phyloP scores from a whole-genome alignment of 495 filamentous ascomycete species.

The Cetradonia linearis region DNA sequence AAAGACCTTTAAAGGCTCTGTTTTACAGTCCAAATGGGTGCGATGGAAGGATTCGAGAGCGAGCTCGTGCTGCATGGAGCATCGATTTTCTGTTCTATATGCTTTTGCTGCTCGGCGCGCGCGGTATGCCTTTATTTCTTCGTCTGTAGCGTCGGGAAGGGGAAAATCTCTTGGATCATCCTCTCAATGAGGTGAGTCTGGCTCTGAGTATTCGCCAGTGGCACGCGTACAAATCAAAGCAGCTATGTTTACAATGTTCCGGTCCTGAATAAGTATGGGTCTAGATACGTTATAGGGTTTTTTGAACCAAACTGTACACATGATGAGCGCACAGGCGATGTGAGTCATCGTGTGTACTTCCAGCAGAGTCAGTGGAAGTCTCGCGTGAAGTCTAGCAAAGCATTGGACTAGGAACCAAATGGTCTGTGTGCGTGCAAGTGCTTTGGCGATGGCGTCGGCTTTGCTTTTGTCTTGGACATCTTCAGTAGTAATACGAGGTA shows the following conservation, averaged over 20 bases:
- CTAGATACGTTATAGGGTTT: slow-evolving; percentile 12
- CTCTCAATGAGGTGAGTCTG: no score
- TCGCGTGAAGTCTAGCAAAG: slow-evolving; percentile 13
- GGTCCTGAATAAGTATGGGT: slow-evolving; percentile 14
- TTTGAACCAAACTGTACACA: slow-evolving; percentile 23
- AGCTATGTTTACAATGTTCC: background rate
- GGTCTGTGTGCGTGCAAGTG: slow-evolving; percentile 26
- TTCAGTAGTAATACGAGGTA: background rate
- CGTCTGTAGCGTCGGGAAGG: no score
- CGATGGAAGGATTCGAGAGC: background rate
- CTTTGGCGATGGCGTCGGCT: slow-evolving; percentile 27
- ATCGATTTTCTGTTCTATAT: no score
- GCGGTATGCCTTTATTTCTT: no score
- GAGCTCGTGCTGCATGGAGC: background rate
- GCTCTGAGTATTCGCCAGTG: no score
- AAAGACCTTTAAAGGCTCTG: background rate
- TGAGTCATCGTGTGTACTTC: slow-evolving; percentile 32
- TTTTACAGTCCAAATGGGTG: background rate
- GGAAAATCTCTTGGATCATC: no score
- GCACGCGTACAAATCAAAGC: no score
- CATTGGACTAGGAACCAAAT: slow-evolving; percentile 29
- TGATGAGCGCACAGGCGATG: slow-evolving; percentile 27
- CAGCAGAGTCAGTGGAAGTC: slow-evolving; percentile 27
- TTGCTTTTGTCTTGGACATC: slow-evolving; percentile 26
- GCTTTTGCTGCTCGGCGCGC: no score